These are phyloP conservation scores for Ceratocystis smalleyi DNA, from an alignment of 2,329 filamentous ascomycete species.

Conservation along the genomic window DNA sequence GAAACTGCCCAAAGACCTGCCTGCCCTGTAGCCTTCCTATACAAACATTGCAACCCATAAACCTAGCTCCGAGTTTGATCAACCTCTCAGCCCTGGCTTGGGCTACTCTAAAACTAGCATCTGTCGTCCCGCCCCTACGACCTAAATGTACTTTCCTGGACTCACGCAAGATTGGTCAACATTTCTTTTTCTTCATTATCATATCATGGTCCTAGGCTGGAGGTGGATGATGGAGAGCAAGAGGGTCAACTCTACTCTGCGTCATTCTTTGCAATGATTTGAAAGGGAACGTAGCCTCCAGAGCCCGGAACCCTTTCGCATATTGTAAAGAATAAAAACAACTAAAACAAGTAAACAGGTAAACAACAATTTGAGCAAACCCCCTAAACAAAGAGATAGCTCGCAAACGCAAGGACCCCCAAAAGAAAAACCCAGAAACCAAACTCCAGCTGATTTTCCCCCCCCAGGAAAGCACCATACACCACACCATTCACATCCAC, in stretches of 20 bases:
- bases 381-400: conserved; percentile 17
- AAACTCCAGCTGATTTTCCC: conserved; percentile 14
- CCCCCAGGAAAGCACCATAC: not conserved
- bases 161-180: not conserved
- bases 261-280: not conserved
- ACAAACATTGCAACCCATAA: not conserved
- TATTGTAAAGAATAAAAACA: conserved; percentile 10
- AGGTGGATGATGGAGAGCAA: not conserved
- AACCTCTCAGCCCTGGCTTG: not conserved
- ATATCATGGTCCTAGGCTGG: not conserved
- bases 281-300: conserved; percentile 2
- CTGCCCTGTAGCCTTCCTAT: not conserved
- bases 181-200: not conserved
- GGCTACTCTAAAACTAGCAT: not conserved
- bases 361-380: conserved; percentile 8
- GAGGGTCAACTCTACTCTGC: not conserved
- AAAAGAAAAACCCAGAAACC: not conserved
- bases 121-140: too few relatives aligned
- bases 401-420: not conserved
- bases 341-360: conserved; percentile 3
- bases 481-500: not conserved
- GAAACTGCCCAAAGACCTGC: not conserved
- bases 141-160: not conserved
- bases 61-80: not conserved
- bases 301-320: not conserved